Evolutionary conservation across 768 basidiomycete species (phyloP).

Genomic region (Pseudohyphozyma bogoriensis): DNA sequence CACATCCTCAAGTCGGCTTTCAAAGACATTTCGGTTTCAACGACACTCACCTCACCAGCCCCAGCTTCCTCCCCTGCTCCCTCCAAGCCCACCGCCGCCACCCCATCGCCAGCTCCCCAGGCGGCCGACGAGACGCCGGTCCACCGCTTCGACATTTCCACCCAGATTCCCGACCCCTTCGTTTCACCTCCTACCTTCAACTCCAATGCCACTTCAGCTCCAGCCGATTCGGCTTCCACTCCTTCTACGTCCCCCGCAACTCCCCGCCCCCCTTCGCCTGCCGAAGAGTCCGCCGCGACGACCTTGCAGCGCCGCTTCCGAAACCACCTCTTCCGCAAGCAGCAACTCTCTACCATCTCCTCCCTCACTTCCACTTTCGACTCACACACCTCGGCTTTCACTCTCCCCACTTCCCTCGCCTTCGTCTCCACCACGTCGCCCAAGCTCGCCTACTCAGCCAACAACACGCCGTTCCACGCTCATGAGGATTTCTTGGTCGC

Average conservation of each 20-base stretch:
- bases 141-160: too few relatives aligned
- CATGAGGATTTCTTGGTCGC: conserved; percentile 20
- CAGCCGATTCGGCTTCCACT: neutral
- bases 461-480: conserved; percentile 19
- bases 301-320: conserved; percentile 7
- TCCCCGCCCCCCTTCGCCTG: neutral
- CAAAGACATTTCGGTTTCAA: neutral
- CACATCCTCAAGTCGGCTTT: neutral
- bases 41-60: neutral
- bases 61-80: neutral
- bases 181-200: neutral
- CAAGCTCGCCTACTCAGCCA: conserved; percentile 50
- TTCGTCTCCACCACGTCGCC: conserved; percentile 35
- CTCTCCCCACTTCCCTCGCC: conserved; percentile 17
- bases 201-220: neutral
- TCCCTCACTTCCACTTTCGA: conserved; percentile 34
- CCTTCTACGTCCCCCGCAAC: neutral
- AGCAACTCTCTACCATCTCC: conserved; percentile 42
- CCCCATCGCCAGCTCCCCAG: neutral
- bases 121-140: too few relatives aligned
- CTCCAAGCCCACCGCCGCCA: neutral
- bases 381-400: conserved; percentile 40
- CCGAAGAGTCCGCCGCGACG: neutral
- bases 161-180: neutral
- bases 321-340: conserved; percentile 4